Base-by-base conservation (phyloP, 305 asterid genomes). In the Plantago coronopus region DNA sequence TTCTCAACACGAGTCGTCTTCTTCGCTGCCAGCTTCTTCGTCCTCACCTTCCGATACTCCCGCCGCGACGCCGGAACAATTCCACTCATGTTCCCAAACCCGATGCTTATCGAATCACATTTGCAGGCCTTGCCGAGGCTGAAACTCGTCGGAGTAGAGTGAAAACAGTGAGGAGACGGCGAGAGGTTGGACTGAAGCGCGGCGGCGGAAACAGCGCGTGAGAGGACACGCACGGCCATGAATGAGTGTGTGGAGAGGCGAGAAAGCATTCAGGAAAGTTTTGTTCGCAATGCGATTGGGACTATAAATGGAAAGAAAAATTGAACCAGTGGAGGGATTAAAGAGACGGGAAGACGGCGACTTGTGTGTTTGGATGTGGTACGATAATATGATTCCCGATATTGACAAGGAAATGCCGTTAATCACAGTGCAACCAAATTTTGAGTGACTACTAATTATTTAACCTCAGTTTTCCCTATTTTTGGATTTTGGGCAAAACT, bases 171-270 rank as follows among this genome's bases (percentile, higher is more conserved):
- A 59, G 45, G 63, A 64, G 69, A 68, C 57, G 72, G 58, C 17
- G 70, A 59, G 57, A 74, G 70, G 46, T 62, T 62, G 38, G 76
- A 19, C 37, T 70, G 68, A 21, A 73, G 66, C 64, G 59, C 45
- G 45, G 62, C 47, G 29, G 75, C 64, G 65, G 82, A 69, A 18
- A 76, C 73, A 1, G 79, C 60, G 59, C 77, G 87, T 22, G 86
- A 62, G 19, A 82, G 47, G 22, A 70, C 77, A 80, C 89, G 95
- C 85, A 81, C 86, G 78, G 91, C 87, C 97, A 87, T 90, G 45
- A 66, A 45, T 7, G 71, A 62, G 2, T 82, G 71, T 19, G 75
- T 75, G 27, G 83, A 67, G 42, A 78, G 40, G 72, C 84, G 86
- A 69, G 81, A 76, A 50, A 86, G 73, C 95, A 88, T 89, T 73